Conservation (phyloP, 2,329 filamentous ascomycete species). For the Penicillium sp. region DNA sequence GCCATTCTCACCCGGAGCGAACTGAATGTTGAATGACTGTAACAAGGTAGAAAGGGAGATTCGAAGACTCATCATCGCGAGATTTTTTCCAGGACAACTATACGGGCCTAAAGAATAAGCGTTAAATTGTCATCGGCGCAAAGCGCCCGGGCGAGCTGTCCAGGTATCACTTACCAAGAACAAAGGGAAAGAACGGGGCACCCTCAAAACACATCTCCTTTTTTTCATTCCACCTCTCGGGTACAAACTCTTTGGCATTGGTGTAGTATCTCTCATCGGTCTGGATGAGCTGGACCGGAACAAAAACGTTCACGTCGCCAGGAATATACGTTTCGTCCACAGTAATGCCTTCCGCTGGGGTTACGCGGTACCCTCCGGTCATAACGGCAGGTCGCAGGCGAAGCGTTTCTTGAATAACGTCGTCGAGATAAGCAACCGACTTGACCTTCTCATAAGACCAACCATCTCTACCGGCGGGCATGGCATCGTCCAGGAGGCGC, state of each 20-base stretch:
- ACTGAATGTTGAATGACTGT: slow-evolving; percentile 1
- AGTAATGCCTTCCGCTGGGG: slow-evolving; percentile 27
- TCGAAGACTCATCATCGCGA: slow-evolving; percentile 30
- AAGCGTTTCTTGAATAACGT: slow-evolving; percentile 21
- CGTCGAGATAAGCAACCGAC: neutral
- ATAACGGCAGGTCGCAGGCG: slow-evolving; percentile 38
- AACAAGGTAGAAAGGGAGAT: slow-evolving; percentile 3
- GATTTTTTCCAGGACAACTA: slow-evolving; percentile 32
- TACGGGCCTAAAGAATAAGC: slow-evolving; percentile 22
- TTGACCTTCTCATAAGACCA: neutral
- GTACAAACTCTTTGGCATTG: slow-evolving; percentile 29
- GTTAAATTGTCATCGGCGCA: neutral
- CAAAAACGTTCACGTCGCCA: slow-evolving; percentile 29
- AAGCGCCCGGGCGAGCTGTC: neutral
- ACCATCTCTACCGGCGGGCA: neutral
- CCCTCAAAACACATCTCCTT: slow-evolving; percentile 18
- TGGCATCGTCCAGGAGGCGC: slow-evolving; percentile 1
- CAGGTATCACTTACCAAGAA: slow-evolving; percentile 11
- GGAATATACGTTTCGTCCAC: slow-evolving; percentile 39
- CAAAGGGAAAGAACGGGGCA: slow-evolving; percentile 32
- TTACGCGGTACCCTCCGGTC: slow-evolving; percentile 35
- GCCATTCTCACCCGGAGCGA: neutral
- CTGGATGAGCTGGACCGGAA: slow-evolving; percentile 28
- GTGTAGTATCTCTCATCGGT: slow-evolving; percentile 24
- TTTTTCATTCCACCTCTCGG: slow-evolving; percentile 32